A percentile compares a stretch with the other conserved stretches of the same genome.
These are phyloP conservation scores for Triticum monococcum DNA, from an alignment of 176 grass and related monocot species.

Conservation along the genomic window DNA sequence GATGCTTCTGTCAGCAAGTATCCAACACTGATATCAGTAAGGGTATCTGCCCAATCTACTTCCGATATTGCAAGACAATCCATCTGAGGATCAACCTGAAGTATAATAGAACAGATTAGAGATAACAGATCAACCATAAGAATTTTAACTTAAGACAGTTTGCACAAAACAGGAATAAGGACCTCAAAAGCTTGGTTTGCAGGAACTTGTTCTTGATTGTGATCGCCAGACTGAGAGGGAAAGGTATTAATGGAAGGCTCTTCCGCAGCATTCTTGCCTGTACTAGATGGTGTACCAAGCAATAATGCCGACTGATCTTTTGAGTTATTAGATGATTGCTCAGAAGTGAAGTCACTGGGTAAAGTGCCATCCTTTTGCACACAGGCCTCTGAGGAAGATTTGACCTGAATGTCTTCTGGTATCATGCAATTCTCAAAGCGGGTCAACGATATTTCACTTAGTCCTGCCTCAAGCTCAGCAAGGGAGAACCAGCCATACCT, in stretches of 20 bases:
- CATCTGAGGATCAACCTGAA: slow-evolving; percentile 42
- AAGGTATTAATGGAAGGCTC: slow-evolving; percentile 22
- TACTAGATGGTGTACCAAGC: slow-evolving; percentile 23
- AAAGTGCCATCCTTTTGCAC: slow-evolving; percentile 36
- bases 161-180: slow-evolving; percentile 38
- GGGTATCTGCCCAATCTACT: slow-evolving; percentile 88
- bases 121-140: slow-evolving; percentile 21
- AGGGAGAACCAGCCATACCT: slow-evolving; percentile 96
- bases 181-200: slow-evolving; percentile 48
- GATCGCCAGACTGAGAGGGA: slow-evolving; percentile 22
- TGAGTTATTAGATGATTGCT: slow-evolving; percentile 32
- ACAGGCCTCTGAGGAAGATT: slow-evolving; percentile 26
- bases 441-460: slow-evolving; percentile 45
- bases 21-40: slow-evolving; percentile 88
- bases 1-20: slow-evolving; percentile 94
- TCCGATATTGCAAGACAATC: slow-evolving; percentile 46
- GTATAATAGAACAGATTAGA: slow-evolving; percentile 24
- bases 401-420: slow-evolving; percentile 50
- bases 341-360: slow-evolving; percentile 17
- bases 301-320: slow-evolving; percentile 36
- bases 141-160: slow-evolving; percentile 25
- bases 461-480: slow-evolving; percentile 56
- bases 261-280: slow-evolving; percentile 18
- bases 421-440: slow-evolving; percentile 60
- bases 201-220: slow-evolving; percentile 46